Conservation (phyloP, 148 eudicot genomes). For the Polygonum maritimum region DNA sequence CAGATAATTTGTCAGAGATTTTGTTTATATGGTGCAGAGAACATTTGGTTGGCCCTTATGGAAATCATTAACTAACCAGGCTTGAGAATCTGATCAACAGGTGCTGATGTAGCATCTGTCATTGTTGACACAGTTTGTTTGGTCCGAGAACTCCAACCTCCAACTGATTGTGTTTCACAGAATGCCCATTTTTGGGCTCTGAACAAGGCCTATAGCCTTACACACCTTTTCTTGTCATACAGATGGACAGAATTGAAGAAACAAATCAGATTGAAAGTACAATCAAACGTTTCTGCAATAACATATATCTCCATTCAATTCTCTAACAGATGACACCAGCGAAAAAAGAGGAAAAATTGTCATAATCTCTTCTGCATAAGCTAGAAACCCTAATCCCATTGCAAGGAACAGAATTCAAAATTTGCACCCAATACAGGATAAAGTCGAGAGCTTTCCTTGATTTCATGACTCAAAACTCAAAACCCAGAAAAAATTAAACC, state of each 20-base stretch:
- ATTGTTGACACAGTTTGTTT: neutral
- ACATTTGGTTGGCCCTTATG: neutral
- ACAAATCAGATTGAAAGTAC: neutral
- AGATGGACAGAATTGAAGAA: neutral
- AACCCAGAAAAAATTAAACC: neutral
- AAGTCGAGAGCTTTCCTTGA: neutral
- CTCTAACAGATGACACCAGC: neutral
- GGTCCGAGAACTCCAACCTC: neutral
- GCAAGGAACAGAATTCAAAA: neutral
- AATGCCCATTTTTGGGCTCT: neutral
- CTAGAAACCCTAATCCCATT: neutral
- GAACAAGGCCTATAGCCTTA: constrained; percentile 1
- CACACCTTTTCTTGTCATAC: neutral
- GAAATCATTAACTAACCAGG: constrained; percentile 3
- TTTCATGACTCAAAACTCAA: neutral
- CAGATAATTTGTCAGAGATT: neutral
- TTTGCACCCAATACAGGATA: neutral
- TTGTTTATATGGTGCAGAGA: neutral
- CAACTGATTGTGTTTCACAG: neutral
- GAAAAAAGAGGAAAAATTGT: neutral
- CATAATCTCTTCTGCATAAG: neutral
- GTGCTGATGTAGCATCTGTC: neutral
- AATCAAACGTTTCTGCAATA: neutral
- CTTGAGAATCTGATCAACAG: neutral
- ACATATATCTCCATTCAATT: neutral